Evolutionary conservation across 768 basidiomycete species (phyloP).

Genomic region (Sporobolomyces pararoseus): DNA sequence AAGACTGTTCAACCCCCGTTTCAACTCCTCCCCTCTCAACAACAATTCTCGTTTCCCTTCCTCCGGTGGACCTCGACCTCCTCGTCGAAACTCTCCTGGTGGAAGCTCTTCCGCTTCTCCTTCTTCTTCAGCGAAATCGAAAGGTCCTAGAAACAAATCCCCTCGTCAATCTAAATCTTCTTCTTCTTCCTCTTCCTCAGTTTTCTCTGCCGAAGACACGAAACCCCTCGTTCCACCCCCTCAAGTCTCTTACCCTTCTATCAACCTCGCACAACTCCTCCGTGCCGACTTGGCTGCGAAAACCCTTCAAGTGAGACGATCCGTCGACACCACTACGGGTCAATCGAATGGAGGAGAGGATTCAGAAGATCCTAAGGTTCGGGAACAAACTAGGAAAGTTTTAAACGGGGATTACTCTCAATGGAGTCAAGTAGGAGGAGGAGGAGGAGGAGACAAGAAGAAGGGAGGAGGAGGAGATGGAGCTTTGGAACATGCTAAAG

Average conservation of each 20-base stretch:
- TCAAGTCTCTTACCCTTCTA: neutral
- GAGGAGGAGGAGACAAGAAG: neutral
- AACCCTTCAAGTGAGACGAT: slow-evolving; percentile 9
- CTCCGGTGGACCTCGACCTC: neutral
- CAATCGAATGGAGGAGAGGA: neutral
- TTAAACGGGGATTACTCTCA: slow-evolving; percentile 29
- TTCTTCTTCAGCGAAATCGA: neutral
- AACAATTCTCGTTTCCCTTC: neutral
- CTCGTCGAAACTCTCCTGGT: too few species aligned
- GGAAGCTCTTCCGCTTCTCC: neutral
- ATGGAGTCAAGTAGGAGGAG: slow-evolving; percentile 5
- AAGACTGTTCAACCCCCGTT: slow-evolving; percentile 14
- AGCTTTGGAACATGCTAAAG: slow-evolving; percentile 24
- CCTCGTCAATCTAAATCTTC: neutral
- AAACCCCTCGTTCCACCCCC: slow-evolving; percentile 15
- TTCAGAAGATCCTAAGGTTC: slow-evolving; percentile 8
- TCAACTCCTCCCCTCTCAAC: neutral
- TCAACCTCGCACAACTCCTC: slow-evolving; percentile 27
- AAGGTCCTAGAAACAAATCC: neutral
- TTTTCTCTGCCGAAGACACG: slow-evolving; percentile 12
- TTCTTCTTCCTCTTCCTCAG: neutral
- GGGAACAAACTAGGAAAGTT: slow-evolving; percentile 20
- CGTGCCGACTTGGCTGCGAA: slow-evolving; percentile 17
- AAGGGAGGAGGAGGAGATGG: neutral
- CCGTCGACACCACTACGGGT: slow-evolving; percentile 4